A percentile compares a stretch with the other conserved stretches of the same genome.
These are phyloP conservation scores for Aspergillus spinulosporus DNA, from an alignment of 2,329 filamentous ascomycete species.

Conservation along the genomic window DNA sequence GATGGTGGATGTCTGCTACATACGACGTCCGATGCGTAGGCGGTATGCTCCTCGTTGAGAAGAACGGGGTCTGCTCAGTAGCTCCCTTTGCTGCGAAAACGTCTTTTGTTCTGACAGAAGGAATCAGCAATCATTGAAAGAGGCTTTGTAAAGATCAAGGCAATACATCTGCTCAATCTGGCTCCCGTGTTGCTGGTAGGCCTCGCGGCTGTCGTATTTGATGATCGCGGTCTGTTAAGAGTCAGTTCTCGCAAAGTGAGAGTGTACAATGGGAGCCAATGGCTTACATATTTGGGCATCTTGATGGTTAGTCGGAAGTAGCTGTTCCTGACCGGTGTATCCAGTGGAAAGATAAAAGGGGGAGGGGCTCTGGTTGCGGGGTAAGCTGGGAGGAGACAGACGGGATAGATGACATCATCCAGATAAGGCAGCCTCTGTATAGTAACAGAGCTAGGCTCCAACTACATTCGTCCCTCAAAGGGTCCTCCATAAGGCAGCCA, in stretches of 20 bases:
- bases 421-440: too few species aligned
- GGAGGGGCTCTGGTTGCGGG: neutral
- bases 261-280: neutral
- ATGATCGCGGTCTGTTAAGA: conserved; percentile 15
- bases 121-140: neutral
- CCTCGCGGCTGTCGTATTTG: conserved; percentile 18
- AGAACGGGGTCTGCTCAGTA: conserved; percentile 17
- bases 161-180: conserved; percentile 20
- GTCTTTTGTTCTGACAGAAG: conserved; percentile 11
- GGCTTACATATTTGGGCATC: conserved; percentile 24
- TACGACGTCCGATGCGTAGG: conserved; percentile 22
- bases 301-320: neutral
- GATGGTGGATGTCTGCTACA: neutral
- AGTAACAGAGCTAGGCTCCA: too few species aligned
- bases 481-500: too few species aligned
- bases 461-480: too few species aligned
- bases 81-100: conserved; percentile 17
- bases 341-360: neutral
- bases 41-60: conserved; percentile 20
- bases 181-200: conserved; percentile 16
- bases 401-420: neutral
- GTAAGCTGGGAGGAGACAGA: neutral
- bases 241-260: neutral
- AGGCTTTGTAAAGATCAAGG: neutral
- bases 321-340: neutral